Evolutionary conservation across 208 protist genomes (phyloP), one percentile per base, ranked within the genome.

Genomic region (Giardia muris): DNA sequence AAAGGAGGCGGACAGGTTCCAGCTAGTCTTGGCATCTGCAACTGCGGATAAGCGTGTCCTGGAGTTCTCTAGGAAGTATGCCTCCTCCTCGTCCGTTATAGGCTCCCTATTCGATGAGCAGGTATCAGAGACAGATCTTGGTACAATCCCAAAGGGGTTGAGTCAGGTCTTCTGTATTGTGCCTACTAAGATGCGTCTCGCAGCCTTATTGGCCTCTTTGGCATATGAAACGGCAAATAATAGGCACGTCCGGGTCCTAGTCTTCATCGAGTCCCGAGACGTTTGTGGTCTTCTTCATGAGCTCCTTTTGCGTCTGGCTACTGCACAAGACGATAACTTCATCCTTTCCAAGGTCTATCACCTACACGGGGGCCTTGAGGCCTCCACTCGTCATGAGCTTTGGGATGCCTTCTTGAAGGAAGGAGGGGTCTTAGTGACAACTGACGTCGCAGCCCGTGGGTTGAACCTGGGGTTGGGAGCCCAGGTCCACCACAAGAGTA

Each of bases 401-500:
- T 47, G 43, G 10, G 1, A 90, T 39, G n/a, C 46, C 4, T 90
- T 90, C 44, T 47, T 90, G 1, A 1, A 3, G 10, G 30, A 44
- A 43, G 44, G 87, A 67, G 87, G 87, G n/a, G 48, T 90, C n/a
- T n/a, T 90, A n/a, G 10, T 90, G 10, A n/a, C 87, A 4, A 90
- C 87, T 90, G 87, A 90, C 48, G 87, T 90, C 45, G 87, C 87
- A 10, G 87, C 87, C 2, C n/a, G 87, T 47, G 87, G 87, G 0
- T 46, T 90, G 2, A 90, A 90, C 48, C 44, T 90, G 30, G 86
- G 86, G 19, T 89, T 43, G 45, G 86, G 4, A 89, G 86, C 4
- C 19, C 42, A 45, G 42, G 30, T 39, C 30, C 10, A 76, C 10
- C 19, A 76, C 30, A 4, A 44, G n/a, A 30, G 2, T 44, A 1